A percentile compares a stretch with the other conserved stretches of the same genome.
Conservation (phyloP, 768 basidiomycete genomes). For the Tylopilus subfusipes region DNA sequence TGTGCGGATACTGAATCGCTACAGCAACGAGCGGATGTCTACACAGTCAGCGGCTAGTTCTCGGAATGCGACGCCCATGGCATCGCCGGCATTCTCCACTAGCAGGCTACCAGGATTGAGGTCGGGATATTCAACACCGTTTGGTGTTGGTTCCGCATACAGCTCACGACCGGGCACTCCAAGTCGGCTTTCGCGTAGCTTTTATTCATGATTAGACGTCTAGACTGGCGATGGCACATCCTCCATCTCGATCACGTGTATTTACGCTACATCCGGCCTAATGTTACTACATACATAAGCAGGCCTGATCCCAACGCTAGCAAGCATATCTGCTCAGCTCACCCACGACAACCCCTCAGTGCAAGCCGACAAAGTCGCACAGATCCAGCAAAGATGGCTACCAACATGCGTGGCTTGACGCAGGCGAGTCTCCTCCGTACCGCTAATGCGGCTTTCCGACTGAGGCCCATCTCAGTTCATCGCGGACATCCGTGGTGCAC, state of each 20-base stretch:
- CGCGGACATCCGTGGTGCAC: slow-evolving; percentile 95
- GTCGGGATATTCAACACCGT: slow-evolving; percentile 63
- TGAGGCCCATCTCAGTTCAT: slow-evolving; percentile 69
- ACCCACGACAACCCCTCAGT: neutral
- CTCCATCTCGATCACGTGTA: slow-evolving; percentile 13
- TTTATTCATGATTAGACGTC: slow-evolving; percentile 26
- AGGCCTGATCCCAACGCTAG: too few relatives aligned
- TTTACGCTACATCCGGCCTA: slow-evolving; percentile 10
- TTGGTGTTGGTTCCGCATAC: slow-evolving; percentile 39
- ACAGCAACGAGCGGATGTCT: slow-evolving; percentile 60
- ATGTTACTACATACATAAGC: slow-evolving; percentile 1
- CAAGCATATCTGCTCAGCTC: neutral
- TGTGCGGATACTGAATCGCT: slow-evolving; percentile 68
- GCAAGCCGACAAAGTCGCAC: neutral
- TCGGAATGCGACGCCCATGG: slow-evolving; percentile 62
- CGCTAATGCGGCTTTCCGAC: neutral
- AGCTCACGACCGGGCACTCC: slow-evolving; percentile 65
- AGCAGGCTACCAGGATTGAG: slow-evolving; percentile 39
- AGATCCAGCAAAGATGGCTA: slow-evolving; percentile 57
- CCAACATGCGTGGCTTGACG: slow-evolving; percentile 88
- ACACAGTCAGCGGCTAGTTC: slow-evolving; percentile 59
- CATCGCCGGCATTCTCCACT: slow-evolving; percentile 44
- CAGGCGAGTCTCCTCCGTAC: slow-evolving; percentile 52
- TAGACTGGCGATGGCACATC: slow-evolving; percentile 12
- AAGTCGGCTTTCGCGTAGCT: slow-evolving; percentile 46